Evolutionary conservation across 2,329 filamentous ascomycete species (phyloP).

Genomic region (Pseudonectria buxi): DNA sequence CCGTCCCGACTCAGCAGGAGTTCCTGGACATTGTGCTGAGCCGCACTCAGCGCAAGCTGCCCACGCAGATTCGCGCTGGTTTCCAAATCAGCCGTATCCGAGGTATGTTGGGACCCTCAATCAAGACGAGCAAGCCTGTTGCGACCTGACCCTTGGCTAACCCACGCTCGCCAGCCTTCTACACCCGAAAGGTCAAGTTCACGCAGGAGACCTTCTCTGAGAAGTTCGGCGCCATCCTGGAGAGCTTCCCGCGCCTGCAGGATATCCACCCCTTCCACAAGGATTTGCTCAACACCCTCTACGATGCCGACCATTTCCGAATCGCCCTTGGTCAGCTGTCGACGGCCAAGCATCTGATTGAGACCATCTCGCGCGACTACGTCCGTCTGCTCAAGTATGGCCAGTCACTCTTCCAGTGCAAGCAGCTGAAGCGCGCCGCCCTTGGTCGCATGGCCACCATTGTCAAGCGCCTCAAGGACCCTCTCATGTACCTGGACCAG

Average conservation of each 20-base stretch:
- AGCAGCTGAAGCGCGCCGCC: constrained; percentile 93
- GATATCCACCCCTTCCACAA: constrained; percentile 94
- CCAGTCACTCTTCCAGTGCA: constrained; percentile 96
- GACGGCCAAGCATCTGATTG: constrained; percentile 92
- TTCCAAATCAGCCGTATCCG: constrained; percentile 93
- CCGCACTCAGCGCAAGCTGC: constrained; percentile 83
- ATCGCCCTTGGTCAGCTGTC: constrained; percentile 95
- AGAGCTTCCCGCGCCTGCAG: constrained; percentile 84
- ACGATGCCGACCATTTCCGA: constrained; percentile 96
- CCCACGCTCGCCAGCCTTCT: constrained; percentile 59
- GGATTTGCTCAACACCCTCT: constrained; percentile 84
- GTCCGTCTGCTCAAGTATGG: constrained; percentile 89
- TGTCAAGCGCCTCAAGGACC: constrained; percentile 89
- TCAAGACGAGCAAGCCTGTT: constrained; percentile 1
- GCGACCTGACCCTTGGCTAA: constrained; percentile 6
- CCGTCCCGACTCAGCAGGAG: constrained; percentile 86
- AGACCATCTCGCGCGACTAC: constrained; percentile 94
- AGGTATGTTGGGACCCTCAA: constrained; percentile 29
- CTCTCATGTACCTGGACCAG: constrained; percentile 90
- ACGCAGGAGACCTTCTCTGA: constrained; percentile 95
- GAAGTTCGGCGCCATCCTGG: constrained; percentile 83
- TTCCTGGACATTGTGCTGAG: constrained; percentile 97
- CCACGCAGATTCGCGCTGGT: constrained; percentile 89
- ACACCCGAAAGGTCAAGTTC: constrained; percentile 97
- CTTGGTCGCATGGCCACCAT: constrained; percentile 98